Percentiles rank a stretch among this genome's conserved stretches.
Evolutionary conservation across 73 alveolate species (phyloP).

Genomic region (Stentor roeselii): DNA sequence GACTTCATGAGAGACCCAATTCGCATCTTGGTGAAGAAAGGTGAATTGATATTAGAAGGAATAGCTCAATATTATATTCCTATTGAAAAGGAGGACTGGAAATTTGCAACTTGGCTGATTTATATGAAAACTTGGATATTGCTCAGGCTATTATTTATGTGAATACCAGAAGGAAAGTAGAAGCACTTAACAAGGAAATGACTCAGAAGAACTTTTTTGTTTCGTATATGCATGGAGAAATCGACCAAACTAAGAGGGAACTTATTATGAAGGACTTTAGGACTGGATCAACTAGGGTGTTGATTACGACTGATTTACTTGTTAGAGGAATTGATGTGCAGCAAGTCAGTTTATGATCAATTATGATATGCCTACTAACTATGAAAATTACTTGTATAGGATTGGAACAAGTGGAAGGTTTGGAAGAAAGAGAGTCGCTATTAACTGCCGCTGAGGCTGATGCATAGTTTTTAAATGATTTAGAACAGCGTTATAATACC

Average conservation of each 20-base stretch:
- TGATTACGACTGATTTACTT: too few relatives aligned
- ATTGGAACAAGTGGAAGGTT: too few relatives aligned
- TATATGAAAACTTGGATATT: too few relatives aligned
- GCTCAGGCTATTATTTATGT: too few relatives aligned
- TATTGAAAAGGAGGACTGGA: too few relatives aligned
- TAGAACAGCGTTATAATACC: too few relatives aligned
- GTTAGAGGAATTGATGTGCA: conserved; percentile 78
- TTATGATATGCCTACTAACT: too few relatives aligned
- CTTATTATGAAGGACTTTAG: conserved; percentile 74
- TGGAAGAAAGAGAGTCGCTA: too few relatives aligned
- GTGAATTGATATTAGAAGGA: conserved; percentile 67
- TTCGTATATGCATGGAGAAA: conserved; percentile 75
- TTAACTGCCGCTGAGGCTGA: too few relatives aligned
- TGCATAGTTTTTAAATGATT: too few relatives aligned
- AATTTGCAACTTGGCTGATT: conserved; percentile 65
- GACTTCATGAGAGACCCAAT: conserved; percentile 69
- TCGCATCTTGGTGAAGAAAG: conserved; percentile 60
- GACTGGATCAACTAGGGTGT: conserved; percentile 80
- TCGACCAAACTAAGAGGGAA: conserved; percentile 72
- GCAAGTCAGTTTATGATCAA: conserved; percentile 71
- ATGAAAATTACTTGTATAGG: too few relatives aligned
- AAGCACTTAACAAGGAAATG: conserved; percentile 60
- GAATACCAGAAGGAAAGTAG: conserved; percentile 65
- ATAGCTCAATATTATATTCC: too few relatives aligned
- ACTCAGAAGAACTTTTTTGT: conserved; percentile 51